A percentile compares a stretch with the other conserved stretches of the same genome.
phyloP scores from a whole-genome alignment of 139 green algal species.

The Chlorella sp. region DNA sequence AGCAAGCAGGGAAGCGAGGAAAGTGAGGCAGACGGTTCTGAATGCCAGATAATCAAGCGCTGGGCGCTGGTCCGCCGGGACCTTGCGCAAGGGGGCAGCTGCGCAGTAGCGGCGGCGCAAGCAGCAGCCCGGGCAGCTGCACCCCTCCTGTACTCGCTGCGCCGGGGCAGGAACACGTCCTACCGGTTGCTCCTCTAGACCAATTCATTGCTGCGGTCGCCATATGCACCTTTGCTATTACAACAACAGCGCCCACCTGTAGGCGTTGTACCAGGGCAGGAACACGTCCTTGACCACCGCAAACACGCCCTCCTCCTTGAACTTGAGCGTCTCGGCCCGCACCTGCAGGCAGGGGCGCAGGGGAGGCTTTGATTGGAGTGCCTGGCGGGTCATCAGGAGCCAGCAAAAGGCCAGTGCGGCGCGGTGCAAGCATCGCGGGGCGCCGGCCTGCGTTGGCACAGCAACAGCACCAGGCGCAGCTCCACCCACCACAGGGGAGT shows the following conservation, averaged over 20 bases:
- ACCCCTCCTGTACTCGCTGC: conserved; percentile 91
- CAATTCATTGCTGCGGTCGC: not conserved
- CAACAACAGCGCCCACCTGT: conserved; percentile 55
- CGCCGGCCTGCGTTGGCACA: too few relatives aligned
- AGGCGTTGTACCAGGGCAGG: conserved; percentile 99
- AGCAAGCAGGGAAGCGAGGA: not conserved
- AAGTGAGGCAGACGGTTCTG: not conserved
- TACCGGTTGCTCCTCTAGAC: conserved; percentile 44
- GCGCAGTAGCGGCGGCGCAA: too few relatives aligned
- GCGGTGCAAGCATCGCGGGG: too few relatives aligned
- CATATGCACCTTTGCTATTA: not conserved
- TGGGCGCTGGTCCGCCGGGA: not conserved
- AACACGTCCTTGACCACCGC: conserved; percentile 97
- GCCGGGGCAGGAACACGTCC: conserved; percentile 98
- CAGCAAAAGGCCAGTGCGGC: too few relatives aligned
- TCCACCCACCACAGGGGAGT: conserved; percentile 80
- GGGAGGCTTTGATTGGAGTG: too few relatives aligned
- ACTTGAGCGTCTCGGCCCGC: conserved; percentile 90
- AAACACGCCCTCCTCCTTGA: conserved; percentile 97
- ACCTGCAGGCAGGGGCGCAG: too few relatives aligned
- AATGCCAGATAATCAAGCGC: not conserved
- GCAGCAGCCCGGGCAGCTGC: not conserved
- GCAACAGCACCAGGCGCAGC: too few relatives aligned
- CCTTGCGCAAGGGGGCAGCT: not conserved
- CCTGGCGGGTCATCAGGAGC: too few relatives aligned